Conservation (phyloP, 352 stramenopile genomes). For the Blastocystis sp. region DNA sequence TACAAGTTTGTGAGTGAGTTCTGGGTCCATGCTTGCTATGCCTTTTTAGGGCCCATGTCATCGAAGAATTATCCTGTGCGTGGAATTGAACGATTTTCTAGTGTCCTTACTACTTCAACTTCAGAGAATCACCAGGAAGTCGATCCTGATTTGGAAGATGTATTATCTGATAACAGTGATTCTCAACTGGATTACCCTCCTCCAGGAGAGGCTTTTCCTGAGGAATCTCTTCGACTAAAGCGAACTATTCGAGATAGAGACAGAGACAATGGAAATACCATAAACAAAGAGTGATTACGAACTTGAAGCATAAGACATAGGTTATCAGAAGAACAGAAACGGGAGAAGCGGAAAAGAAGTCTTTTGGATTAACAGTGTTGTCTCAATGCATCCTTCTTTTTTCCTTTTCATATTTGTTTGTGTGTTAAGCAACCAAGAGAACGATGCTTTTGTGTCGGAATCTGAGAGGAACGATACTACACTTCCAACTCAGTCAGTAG, state of each 20-base stretch:
- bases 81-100: constrained; percentile 12
- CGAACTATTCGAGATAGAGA: not conserved
- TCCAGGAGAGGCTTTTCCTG: not conserved
- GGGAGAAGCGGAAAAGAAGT: not conserved
- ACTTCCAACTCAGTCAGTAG: not conserved
- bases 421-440: not conserved
- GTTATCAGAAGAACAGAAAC: constrained; percentile 1
- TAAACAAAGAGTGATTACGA: not conserved
- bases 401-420: not conserved
- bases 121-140: not conserved
- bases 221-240: not conserved
- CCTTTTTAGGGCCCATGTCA: not conserved
- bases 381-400: not conserved
- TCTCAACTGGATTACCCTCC: no score
- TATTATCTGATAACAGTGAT: not conserved
- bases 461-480: not conserved
- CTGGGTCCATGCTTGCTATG: constrained; percentile 14
- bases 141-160: constrained; percentile 42
- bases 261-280: not conserved
- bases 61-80: constrained; percentile 38
- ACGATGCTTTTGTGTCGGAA: not conserved
- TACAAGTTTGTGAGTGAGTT: constrained; percentile 30
- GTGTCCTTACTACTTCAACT: not conserved
- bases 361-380: not conserved
- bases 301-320: not conserved